Evolutionary conservation across 129 eudicot genomes (phyloP), one percentile per base, ranked within the genome.

Genomic region (Artemisia annua): DNA sequence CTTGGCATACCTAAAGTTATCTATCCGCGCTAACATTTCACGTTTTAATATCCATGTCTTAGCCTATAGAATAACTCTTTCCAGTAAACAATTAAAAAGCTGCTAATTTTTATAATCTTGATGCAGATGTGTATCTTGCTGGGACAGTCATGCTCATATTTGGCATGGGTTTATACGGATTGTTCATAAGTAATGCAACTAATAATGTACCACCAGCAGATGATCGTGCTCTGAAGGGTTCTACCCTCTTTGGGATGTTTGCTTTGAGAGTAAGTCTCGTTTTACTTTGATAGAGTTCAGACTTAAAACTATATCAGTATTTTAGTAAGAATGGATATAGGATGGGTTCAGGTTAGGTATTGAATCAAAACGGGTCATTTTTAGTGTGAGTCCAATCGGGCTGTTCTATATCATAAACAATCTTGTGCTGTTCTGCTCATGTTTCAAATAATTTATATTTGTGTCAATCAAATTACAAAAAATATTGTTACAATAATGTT

Each of bases 161-260:
- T 77, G 98, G 89, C 0, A 88, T 94, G 97, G 98, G 98, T 8
- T 80, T 94, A 76, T 94, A 94, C n/a, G 98, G 96, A 72, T 79
- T 94, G 35, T 94, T 94, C 69, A 90, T 94, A 66, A 84, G 89
- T 69, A 94, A 94, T 63, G 80, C 85, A 17, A 75, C 97, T 67
- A 74, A 78, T 53, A 80, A 78, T 81, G 63, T 82, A 14, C 78
- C 83, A 50, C 89, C 97, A 22, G 59, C 78, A 17, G 78, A 44
- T 67, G 98, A 94, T 84, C 98, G 91, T 26, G 97, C 98, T 72
- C 90, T 94, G 67, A 81, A 83, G 66, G 96, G 96, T 3, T 94
- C 98, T 65, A 85, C 97, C 76, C 73, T 94, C 79, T 94, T 94
- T 70, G 98, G 98, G 76, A 94, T 94, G 98, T 94, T 94, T 79